Evolutionary conservation across 208 protist species (phyloP).

Genomic region (Endotrypanum monterogeii): DNA sequence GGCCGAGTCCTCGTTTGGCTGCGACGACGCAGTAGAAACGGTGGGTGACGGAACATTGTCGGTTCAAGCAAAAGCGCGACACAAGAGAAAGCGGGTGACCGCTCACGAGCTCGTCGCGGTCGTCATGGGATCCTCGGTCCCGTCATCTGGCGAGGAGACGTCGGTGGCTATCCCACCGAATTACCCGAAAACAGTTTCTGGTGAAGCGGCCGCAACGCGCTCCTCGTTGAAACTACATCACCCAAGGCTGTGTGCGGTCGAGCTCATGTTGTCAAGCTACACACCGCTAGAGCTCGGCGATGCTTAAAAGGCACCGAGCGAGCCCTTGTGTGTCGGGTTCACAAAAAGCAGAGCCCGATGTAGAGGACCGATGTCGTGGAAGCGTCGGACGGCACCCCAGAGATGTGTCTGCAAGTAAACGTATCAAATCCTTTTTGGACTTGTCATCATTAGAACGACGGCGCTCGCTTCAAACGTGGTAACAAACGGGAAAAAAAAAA

Average conservation of each 20-base stretch:
- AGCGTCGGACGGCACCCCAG: background rate
- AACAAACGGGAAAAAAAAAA: too few relatives aligned
- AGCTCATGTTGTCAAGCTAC: constrained; percentile 24
- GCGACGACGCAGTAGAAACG: constrained; percentile 8
- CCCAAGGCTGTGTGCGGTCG: constrained; percentile 26
- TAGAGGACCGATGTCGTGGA: background rate
- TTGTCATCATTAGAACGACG: too few relatives aligned
- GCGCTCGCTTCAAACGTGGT: too few relatives aligned
- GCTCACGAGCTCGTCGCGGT: constrained; percentile 14
- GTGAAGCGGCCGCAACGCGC: constrained; percentile 1
- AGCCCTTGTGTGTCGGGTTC: background rate
- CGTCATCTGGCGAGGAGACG: background rate
- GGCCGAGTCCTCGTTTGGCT: constrained; percentile 23
- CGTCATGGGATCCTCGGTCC: constrained; percentile 19
- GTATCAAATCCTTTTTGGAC: background rate
- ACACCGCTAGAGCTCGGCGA: background rate
- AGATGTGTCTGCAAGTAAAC: background rate
- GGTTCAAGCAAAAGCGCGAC: background rate
- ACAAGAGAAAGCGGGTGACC: constrained; percentile 7
- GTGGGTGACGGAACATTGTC: background rate
- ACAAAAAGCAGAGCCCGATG: background rate
- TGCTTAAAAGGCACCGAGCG: background rate
- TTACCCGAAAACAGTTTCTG: background rate
- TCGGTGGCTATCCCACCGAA: background rate
- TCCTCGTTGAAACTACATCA: constrained; percentile 19